These are phyloP conservation scores for Physcomitrellopsis africana DNA, from an alignment of 225 moss, liverwort and hornwort species.

Conservation along the genomic window DNA sequence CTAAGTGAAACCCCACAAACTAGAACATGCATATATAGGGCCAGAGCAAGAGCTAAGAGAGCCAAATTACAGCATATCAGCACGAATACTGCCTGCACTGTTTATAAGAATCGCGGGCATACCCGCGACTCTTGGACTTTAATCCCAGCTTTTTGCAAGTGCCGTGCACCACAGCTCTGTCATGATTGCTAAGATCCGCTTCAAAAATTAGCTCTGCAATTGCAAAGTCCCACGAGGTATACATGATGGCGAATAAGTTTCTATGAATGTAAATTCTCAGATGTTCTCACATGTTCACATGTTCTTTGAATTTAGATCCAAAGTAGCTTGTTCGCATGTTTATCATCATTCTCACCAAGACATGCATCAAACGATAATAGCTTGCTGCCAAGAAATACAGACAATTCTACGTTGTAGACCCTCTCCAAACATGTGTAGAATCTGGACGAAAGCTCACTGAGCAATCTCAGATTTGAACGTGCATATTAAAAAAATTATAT, in stretches of 20 bases:
- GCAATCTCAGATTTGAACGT: no score
- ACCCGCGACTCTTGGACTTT: constrained; percentile 97
- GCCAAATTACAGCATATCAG: constrained; percentile 17
- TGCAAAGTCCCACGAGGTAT: constrained; percentile 33
- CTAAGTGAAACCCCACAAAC: constrained; percentile 2
- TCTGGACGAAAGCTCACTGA: background rate
- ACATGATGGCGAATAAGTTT: constrained; percentile 19
- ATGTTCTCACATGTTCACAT: constrained; percentile 4
- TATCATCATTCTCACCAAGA: no score
- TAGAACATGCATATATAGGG: constrained; percentile 13
- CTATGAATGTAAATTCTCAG: background rate
- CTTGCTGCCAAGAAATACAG: constrained; percentile 1
- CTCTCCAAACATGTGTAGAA: constrained; percentile 6
- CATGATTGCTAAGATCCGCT: constrained; percentile 92
- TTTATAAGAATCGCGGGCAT: constrained; percentile 31
- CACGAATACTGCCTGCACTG: constrained; percentile 23
- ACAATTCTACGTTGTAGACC: background rate
- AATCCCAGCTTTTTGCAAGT: constrained; percentile 96
- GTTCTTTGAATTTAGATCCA: no score
- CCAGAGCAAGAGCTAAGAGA: constrained; percentile 9
- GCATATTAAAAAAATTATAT: no score
- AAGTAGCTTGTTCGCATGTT: no score
- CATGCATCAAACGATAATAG: background rate
- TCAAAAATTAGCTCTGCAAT: constrained; percentile 86
- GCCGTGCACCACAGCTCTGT: constrained; percentile 97